Evolutionary conservation across 2,329 filamentous ascomycete genomes (phyloP).

Genomic region (Botrytis hyacinthi): DNA sequence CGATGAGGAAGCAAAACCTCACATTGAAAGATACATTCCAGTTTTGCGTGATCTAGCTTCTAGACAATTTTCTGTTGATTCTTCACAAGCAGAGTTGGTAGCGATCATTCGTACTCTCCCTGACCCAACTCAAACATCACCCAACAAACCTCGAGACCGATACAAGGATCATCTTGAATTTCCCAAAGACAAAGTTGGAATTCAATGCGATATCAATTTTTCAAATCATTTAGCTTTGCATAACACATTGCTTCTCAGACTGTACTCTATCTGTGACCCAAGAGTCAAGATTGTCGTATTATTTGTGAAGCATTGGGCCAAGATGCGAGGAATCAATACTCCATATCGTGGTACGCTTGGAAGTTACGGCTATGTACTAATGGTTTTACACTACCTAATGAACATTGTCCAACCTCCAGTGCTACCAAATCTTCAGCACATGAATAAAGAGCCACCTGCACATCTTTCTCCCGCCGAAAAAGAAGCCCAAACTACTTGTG

Average conservation of each 20-base stretch:
- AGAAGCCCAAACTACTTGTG: slow-evolving; percentile 45
- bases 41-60: slow-evolving; percentile 44
- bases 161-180: slow-evolving; percentile 69
- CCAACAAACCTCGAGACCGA: slow-evolving; percentile 51
- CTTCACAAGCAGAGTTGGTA: slow-evolving; percentile 24
- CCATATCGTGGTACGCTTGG: slow-evolving; percentile 83
- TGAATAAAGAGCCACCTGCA: slow-evolving; percentile 47
- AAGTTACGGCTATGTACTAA: slow-evolving; percentile 87
- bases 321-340: slow-evolving; percentile 79
- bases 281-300: slow-evolving; percentile 76
- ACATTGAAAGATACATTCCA: slow-evolving; percentile 50
- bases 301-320: slow-evolving; percentile 91
- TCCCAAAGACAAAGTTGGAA: slow-evolving; percentile 72
- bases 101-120: slow-evolving; percentile 35
- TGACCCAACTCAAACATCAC: slow-evolving; percentile 46
- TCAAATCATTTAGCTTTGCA: slow-evolving; percentile 78
- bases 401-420: slow-evolving; percentile 80
- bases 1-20: slow-evolving; percentile 38
- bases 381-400: slow-evolving; percentile 87
- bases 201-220: slow-evolving; percentile 92
- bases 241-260: slow-evolving; percentile 78
- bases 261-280: slow-evolving; percentile 76
- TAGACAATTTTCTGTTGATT: slow-evolving; percentile 37
- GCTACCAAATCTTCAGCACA: slow-evolving; percentile 75
- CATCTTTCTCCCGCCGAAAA: slow-evolving; percentile 45